phyloP scores from a whole-genome alignment of 2,329 filamentous ascomycete genomes.

The Tolypocladium pustulatum region DNA sequence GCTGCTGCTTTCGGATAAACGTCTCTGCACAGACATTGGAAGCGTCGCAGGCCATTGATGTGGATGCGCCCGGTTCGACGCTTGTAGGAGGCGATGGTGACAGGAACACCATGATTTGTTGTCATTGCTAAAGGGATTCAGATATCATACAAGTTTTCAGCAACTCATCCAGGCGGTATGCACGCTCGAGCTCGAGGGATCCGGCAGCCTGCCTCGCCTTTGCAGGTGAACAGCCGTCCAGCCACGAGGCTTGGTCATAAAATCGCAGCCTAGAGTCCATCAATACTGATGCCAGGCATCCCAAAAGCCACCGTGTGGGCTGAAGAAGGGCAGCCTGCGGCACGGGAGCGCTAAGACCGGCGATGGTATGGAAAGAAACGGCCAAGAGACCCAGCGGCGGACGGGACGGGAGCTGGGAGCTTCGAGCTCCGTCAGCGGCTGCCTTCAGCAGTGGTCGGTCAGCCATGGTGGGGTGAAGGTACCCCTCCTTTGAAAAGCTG shows the following conservation, averaged over 20 bases:
- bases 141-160: not conserved
- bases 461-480: conserved; percentile 6
- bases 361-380: too few species aligned
- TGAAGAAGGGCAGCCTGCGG: not conserved
- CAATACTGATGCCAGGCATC: not conserved
- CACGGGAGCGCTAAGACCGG: not conserved
- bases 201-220: not conserved
- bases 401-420: not conserved
- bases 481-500: conserved; percentile 7
- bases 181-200: not conserved
- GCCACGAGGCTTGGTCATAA: not conserved
- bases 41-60: too few species aligned
- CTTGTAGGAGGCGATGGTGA: not conserved
- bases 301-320: not conserved
- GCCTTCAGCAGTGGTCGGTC: not conserved
- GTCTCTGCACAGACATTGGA: too few species aligned
- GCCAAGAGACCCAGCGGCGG: not conserved
- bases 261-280: not conserved
- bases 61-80: not conserved
- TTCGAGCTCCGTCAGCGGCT: not conserved
- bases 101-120: not conserved
- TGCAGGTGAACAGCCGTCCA: not conserved
- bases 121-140: not conserved
- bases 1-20: not conserved
- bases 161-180: too few species aligned